Evolutionary conservation across 345 rosid genomes (phyloP).

Genomic region (Corymbia maculata): DNA sequence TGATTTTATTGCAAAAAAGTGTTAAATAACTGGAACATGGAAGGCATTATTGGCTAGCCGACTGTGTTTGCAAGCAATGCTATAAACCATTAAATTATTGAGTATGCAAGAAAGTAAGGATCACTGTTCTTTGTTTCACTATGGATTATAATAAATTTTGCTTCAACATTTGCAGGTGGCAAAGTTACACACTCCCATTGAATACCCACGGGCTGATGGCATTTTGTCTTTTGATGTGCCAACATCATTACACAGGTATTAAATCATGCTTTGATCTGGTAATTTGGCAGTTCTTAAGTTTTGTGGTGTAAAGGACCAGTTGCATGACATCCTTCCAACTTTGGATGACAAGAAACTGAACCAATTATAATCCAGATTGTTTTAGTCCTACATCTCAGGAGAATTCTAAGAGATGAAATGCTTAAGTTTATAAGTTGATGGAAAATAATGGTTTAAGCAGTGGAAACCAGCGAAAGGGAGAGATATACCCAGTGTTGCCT

Average conservation of each 20-base stretch:
- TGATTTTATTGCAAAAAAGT: neutral
- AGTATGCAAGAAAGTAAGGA: neutral
- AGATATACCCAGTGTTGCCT: neutral
- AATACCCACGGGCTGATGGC: constrained; percentile 87
- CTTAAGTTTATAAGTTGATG: neutral
- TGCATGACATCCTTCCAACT: neutral
- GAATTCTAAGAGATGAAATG: neutral
- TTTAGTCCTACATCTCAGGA: neutral
- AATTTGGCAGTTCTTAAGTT: neutral
- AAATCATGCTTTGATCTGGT: neutral
- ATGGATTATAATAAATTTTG: neutral
- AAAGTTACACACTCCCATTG: constrained; percentile 42
- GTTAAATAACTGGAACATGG: neutral
- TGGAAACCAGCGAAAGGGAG: neutral
- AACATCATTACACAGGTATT: constrained; percentile 86
- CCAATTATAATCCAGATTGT: neutral
- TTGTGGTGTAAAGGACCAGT: neutral
- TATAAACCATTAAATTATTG: neutral
- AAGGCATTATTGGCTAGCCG: neutral
- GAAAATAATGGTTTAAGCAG: neutral
- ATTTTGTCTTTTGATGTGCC: constrained; percentile 78
- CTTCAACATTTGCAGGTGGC: constrained; percentile 42
- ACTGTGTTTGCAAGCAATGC: neutral
- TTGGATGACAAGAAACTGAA: neutral
- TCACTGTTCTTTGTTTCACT: neutral